These are phyloP conservation scores for Solanum aculeatissimum DNA, from an alignment of 305 asterid species.

Conservation along the genomic window DNA sequence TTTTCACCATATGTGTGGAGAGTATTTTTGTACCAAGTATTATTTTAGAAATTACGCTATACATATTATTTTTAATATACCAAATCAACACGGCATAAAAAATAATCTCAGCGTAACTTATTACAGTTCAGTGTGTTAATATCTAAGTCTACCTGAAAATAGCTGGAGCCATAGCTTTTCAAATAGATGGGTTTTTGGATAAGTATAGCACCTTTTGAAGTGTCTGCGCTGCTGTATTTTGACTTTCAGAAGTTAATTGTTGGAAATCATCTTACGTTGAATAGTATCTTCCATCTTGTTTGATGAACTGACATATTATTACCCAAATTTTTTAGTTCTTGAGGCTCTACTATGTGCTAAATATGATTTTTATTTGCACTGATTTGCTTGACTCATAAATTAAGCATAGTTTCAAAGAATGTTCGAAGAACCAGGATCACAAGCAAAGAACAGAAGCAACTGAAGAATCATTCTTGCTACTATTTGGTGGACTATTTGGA, in stretches of 20 bases:
- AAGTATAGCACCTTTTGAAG: background rate
- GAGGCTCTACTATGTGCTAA: background rate
- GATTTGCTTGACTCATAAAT: background rate
- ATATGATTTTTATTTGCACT: background rate
- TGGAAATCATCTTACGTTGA: background rate
- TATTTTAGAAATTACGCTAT: background rate
- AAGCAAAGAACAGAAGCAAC: no score
- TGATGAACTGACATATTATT: background rate
- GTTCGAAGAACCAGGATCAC: no score
- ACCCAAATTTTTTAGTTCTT: background rate
- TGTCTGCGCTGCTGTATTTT: background rate
- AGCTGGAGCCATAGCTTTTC: background rate
- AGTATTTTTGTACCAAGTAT: no score
- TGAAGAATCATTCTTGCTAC: no score
- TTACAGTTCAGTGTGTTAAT: background rate
- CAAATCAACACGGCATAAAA: no score
- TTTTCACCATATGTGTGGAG: no score
- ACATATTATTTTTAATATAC: no score
- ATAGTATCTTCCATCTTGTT: background rate
- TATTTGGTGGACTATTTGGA: no score
- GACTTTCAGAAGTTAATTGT: background rate
- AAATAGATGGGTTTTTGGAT: background rate
- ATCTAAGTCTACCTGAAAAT: background rate
- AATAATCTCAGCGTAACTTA: no score
- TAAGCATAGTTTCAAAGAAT: background rate